Percentiles rank a stretch among this genome's conserved stretches.
These are phyloP conservation scores for Ballota nigra DNA, from an alignment of 257 asterid species.

Conservation along the genomic window DNA sequence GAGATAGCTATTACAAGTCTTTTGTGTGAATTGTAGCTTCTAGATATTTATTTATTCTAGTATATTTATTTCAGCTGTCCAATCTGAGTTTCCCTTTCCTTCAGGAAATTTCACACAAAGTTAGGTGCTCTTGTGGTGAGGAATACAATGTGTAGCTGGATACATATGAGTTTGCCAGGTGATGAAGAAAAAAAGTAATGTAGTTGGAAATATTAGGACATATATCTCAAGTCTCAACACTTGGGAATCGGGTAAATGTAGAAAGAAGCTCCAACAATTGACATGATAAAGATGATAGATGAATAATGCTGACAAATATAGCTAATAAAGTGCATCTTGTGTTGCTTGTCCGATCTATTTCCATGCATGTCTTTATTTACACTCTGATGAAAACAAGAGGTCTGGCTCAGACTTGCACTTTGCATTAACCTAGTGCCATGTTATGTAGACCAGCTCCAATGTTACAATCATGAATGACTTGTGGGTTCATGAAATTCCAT, in stretches of 20 bases:
- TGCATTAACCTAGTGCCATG: too few species aligned
- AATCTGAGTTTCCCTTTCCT: slow-evolving; percentile 8
- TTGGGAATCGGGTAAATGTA: slow-evolving; percentile 9
- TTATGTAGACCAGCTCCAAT: too few species aligned
- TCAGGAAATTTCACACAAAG: slow-evolving; percentile 61
- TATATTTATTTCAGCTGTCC: neutral
- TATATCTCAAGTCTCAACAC: too few species aligned
- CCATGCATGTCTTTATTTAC: neutral
- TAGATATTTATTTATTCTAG: neutral
- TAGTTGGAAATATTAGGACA: neutral
- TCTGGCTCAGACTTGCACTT: too few species aligned
- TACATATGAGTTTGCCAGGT: slow-evolving; percentile 24
- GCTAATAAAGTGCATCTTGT: neutral
- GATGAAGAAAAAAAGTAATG: slow-evolving; percentile 8
- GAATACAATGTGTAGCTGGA: slow-evolving; percentile 52
- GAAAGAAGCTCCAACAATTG: neutral
- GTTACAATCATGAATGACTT: too few species aligned
- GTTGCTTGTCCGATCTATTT: neutral
- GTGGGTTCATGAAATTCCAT: too few species aligned
- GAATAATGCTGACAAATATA: neutral
- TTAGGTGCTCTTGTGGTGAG: slow-evolving; percentile 71
- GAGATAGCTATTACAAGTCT: neutral
- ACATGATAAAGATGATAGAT: slow-evolving; percentile 8
- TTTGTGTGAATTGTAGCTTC: neutral
- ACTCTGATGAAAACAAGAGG: neutral